Evolutionary conservation across 2,329 filamentous ascomycete genomes (phyloP).

Genomic region (Fusarium domesticum): DNA sequence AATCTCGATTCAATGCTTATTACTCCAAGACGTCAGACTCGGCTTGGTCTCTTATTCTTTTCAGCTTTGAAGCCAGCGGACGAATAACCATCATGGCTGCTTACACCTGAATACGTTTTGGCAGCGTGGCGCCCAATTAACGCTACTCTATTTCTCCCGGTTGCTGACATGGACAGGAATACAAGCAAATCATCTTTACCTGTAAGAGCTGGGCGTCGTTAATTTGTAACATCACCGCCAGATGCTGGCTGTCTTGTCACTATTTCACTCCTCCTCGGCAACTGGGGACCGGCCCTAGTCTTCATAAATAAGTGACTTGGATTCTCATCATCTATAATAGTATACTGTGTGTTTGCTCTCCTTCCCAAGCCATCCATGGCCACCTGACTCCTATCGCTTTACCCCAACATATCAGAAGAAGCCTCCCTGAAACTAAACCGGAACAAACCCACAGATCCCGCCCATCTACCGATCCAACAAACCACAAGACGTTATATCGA

Average conservation of each 20-base stretch:
- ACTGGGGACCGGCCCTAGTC: too few relatives aligned
- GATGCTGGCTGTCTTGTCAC: too few relatives aligned
- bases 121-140: neutral
- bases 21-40: neutral
- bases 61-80: neutral
- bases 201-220: too few relatives aligned
- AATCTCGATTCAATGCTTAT: neutral
- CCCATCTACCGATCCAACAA: neutral
- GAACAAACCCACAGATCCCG: neutral
- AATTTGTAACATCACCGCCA: neutral
- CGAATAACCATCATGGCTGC: neutral
- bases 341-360: neutral
- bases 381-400: neutral
- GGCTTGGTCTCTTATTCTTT: neutral
- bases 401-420: neutral
- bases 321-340: neutral
- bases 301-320: too few relatives aligned
- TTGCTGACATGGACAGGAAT: neutral
- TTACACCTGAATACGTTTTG: neutral
- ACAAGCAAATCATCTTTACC: neutral
- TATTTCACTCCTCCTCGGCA: too few relatives aligned
- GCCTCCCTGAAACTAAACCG: neutral
- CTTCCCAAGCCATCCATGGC: neutral
- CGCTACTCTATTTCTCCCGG: neutral
- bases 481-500: neutral